Percentiles rank a stretch among this genome's conserved stretches.
Conservation (phyloP, 495 filamentous ascomycete species). For the Neurospora sp. region DNA sequence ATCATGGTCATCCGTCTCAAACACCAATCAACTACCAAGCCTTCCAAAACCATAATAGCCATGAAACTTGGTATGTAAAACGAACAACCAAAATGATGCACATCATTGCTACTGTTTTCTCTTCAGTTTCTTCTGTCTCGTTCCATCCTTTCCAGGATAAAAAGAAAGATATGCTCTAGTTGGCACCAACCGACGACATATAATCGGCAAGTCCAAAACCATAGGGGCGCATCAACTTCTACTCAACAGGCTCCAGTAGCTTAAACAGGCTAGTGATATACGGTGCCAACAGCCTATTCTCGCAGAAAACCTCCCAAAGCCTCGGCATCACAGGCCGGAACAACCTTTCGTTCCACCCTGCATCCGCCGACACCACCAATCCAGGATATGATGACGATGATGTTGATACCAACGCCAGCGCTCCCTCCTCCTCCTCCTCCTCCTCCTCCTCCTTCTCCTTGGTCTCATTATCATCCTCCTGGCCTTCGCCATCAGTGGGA, state of each 20-base stretch:
- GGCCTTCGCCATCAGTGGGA: neutral
- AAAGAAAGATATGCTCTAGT: neutral
- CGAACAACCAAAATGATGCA: neutral
- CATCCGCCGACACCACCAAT: conserved; percentile 8
- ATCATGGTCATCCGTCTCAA: neutral
- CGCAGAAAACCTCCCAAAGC: conserved; percentile 43
- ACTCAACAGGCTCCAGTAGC: conserved; percentile 11
- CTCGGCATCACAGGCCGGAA: conserved; percentile 40
- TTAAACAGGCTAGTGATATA: conserved; percentile 18
- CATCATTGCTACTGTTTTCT: neutral
- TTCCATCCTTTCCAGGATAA: neutral
- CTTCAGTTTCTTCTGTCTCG: too few species aligned
- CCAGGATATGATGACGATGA: neutral
- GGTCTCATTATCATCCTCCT: conserved; percentile 26
- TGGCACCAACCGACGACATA: neutral
- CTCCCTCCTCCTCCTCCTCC: conserved; percentile 1
- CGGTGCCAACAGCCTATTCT: conserved; percentile 38
- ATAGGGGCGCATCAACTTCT: neutral
- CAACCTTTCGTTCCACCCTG: conserved; percentile 38
- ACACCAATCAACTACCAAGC: neutral
- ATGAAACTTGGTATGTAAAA: neutral
- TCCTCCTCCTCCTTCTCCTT: conserved; percentile 21
- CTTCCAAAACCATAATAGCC: neutral
- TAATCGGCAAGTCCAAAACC: neutral
- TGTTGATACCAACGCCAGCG: neutral